A percentile compares a stretch with the other conserved stretches of the same genome.
These are phyloP conservation scores for Cystofilobasidium capitatum DNA, from an alignment of 768 basidiomycete genomes.

Conservation along the genomic window DNA sequence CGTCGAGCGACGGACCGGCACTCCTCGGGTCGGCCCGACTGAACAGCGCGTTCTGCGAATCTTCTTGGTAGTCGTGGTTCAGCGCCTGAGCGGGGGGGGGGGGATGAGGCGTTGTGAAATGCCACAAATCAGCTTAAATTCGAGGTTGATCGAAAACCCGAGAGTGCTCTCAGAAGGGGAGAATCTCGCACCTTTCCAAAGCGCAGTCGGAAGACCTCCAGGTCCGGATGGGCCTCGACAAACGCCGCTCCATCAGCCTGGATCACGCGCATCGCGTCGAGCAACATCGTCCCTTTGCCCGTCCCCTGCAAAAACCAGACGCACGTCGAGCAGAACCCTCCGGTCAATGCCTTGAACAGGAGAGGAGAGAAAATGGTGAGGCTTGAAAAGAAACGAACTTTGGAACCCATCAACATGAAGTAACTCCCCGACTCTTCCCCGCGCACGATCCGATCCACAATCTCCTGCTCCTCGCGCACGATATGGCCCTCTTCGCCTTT, in stretches of 20 bases:
- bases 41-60: constrained; percentile 31
- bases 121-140: background rate
- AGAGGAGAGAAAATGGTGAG: no score
- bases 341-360: no score
- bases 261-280: constrained; percentile 66
- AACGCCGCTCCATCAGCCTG: constrained; percentile 58
- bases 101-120: background rate
- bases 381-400: constrained; percentile 44
- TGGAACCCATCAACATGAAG: constrained; percentile 66
- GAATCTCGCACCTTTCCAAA: constrained; percentile 56
- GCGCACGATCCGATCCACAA: constrained; percentile 66
- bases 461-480: constrained; percentile 61
- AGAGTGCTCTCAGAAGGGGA: no score
- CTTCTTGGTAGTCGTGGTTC: constrained; percentile 13
- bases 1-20: constrained; percentile 54
- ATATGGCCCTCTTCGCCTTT: constrained; percentile 46
- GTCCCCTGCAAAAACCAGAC: constrained; percentile 47
- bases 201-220: constrained; percentile 75
- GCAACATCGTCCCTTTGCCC: constrained; percentile 72
- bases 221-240: constrained; percentile 74
- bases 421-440: constrained; percentile 65
- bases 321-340: background rate
- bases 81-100: background rate
- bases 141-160: no score
- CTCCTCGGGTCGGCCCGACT: constrained; percentile 24